Conservation (phyloP, 176 grass and related monocot genomes). For the Hyparrhenia diplandra region DNA sequence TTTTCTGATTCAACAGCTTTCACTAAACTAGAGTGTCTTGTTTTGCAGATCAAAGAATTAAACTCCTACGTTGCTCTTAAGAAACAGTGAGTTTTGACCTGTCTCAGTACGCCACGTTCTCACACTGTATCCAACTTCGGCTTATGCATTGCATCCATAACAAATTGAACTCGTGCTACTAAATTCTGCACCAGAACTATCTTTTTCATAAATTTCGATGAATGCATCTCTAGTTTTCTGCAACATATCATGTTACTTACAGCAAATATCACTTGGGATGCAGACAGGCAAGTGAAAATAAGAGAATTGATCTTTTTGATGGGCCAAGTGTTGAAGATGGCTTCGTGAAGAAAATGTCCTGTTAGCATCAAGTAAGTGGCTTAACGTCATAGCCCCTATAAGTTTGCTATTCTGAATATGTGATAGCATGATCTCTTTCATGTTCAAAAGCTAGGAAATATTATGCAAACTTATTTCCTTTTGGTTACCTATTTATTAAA, state of each 20-base stretch:
- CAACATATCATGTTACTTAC: not conserved
- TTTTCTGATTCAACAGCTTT: not conserved
- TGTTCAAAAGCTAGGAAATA: not conserved
- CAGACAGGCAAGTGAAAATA: slow-evolving; percentile 88
- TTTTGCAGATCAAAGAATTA: slow-evolving; percentile 93
- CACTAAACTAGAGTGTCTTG: slow-evolving; percentile 12
- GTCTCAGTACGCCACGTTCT: not conserved
- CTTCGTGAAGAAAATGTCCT: slow-evolving; percentile 80
- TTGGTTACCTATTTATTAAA: not conserved
- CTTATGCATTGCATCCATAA: not conserved
- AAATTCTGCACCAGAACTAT: not conserved
- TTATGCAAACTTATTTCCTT: not conserved
- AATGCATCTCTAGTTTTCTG: not conserved
- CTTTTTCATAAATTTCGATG: not conserved
- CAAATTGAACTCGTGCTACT: not conserved
- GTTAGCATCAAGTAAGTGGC: slow-evolving; percentile 77
- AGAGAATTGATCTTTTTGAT: slow-evolving; percentile 83
- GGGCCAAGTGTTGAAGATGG: slow-evolving; percentile 66
- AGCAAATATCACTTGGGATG: slow-evolving; percentile 6
- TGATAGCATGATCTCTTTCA: slow-evolving; percentile 11
- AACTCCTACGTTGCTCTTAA: slow-evolving; percentile 97
- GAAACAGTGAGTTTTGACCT: slow-evolving; percentile 86
- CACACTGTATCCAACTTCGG: not conserved
- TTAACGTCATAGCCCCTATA: not conserved
- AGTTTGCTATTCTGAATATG: not conserved